Conservation (phyloP, 495 filamentous ascomycete genomes). For the Evernia prunastri region DNA sequence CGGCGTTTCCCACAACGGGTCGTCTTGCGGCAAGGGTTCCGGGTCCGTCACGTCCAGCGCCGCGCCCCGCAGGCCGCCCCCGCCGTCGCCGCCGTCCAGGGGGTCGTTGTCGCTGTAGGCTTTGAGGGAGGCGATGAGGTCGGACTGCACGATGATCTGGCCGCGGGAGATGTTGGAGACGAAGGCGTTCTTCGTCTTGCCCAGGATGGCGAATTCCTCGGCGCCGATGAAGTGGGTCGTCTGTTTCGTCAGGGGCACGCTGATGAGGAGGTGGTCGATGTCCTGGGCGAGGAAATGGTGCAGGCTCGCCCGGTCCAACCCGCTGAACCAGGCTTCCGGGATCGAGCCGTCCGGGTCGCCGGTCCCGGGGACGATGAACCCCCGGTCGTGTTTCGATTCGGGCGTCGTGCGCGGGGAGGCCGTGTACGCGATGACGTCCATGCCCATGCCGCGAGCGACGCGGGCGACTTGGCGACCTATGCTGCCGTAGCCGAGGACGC, state of each 20-base stretch:
- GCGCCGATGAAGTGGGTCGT: constrained; percentile 57
- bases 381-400: constrained; percentile 52
- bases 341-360: constrained; percentile 70
- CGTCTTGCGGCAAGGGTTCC: constrained; percentile 66
- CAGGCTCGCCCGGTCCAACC: constrained; percentile 51
- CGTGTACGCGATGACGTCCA: constrained; percentile 78
- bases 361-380: constrained; percentile 66
- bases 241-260: constrained; percentile 62
- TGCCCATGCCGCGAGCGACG: constrained; percentile 64
- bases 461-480: constrained; percentile 74
- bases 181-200: constrained; percentile 48
- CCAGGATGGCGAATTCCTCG: constrained; percentile 62
- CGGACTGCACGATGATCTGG: constrained; percentile 61
- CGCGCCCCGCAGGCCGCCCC: constrained; percentile 56
- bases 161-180: constrained; percentile 73
- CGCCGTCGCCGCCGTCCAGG: constrained; percentile 20
- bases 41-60: constrained; percentile 84
- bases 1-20: constrained; percentile 64
- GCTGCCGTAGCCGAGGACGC: constrained; percentile 77
- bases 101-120: constrained; percentile 24
- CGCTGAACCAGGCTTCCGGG: constrained; percentile 67
- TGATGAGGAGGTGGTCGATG: constrained; percentile 69
- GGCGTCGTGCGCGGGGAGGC: constrained; percentile 42
- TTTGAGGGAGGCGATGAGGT: constrained; percentile 57
- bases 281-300: constrained; percentile 61